Evolutionary conservation across 352 stramenopile genomes (phyloP).

Genomic region (Phytopythium mirpurense): DNA sequence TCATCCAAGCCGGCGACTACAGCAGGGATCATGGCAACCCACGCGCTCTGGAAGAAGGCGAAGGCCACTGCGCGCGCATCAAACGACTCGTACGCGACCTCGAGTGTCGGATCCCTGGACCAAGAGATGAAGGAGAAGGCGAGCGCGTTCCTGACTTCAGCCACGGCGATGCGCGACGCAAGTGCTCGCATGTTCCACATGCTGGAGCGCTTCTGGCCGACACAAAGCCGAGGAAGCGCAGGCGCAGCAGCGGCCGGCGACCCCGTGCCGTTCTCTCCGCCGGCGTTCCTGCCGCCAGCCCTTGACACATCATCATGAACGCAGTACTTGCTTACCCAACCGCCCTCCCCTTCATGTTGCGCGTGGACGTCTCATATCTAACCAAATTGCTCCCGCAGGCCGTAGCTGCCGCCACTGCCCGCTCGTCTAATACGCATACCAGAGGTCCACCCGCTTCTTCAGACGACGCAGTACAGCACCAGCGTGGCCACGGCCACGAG

Average conservation of each 20-base stretch:
- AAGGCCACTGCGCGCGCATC: background rate
- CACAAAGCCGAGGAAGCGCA: background rate
- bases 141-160: slow-evolving; percentile 28
- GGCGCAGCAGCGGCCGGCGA: background rate
- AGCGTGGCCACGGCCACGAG: background rate
- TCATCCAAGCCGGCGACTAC: background rate
- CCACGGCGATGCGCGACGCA: slow-evolving; percentile 28
- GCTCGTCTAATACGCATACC: slow-evolving; percentile 1
- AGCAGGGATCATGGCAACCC: background rate
- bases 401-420: background rate
- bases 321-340: too few species aligned
- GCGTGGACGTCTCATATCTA: too few species aligned
- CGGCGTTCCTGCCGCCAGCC: slow-evolving; percentile 20
- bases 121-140: slow-evolving; percentile 43
- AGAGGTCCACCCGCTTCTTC: background rate
- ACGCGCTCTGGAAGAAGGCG: slow-evolving; percentile 5
- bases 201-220: slow-evolving; percentile 34
- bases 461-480: slow-evolving; percentile 6
- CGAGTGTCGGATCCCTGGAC: slow-evolving; percentile 30
- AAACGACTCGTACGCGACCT: slow-evolving; percentile 3
- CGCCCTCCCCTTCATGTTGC: too few species aligned
- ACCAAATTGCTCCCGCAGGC: background rate
- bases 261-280: slow-evolving; percentile 17
- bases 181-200: slow-evolving; percentile 32
- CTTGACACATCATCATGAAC: background rate